Evolutionary conservation across 306 rosid genomes (phyloP), one percentile per base, ranked within the genome.

Genomic region (Hylodesmum podocarpum): DNA sequence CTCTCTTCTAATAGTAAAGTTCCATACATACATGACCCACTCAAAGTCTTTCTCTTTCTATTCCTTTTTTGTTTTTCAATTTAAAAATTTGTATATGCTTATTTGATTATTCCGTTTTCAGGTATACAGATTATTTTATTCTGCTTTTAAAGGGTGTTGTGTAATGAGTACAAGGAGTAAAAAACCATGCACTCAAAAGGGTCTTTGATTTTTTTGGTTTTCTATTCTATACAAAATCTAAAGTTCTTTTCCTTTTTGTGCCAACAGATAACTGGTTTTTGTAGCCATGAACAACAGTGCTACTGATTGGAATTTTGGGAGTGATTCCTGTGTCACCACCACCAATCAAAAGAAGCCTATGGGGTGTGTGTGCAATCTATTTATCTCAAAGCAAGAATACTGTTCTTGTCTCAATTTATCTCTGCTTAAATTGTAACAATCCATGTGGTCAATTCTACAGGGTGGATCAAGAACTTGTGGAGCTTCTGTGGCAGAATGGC

Each of bases 401-500:
- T 62, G 37, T 71, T 78, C 64, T 71, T 31, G 39, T 61, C 50
- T 71, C 25, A 67, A 75, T 67, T 55, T 71, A 66, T 80, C 68
- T 54, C 78, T 70, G 62, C 66, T 29, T 79, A 68, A 51, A 75
- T 40, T 65, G 36, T 70, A 44, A 64, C 59, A 31, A 27, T 65
- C 49, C 37, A 54, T 78, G 27, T 79, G 79, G 36, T 50, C 61
- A 76, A 43, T 79, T 79, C 82, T 84, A 58, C 90, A 93, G 98
- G 93, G 69, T 76, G 21, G 91, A 89, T 58, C 85, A 87, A 84
- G 98, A 89, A 46, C 84, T 93, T 6, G 89, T 91, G 50, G 98
- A 93, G 88, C 93, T 93, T 21, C 58, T 91, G 75, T 91, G 98
- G 98, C 80, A 86, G 74, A 89, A 93, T 85, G 98, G 98, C 14